A percentile compares a stretch with the other conserved stretches of the same genome.
phyloP scores from a whole-genome alignment of 176 grass and related monocot species.

The Puya raimondii region DNA sequence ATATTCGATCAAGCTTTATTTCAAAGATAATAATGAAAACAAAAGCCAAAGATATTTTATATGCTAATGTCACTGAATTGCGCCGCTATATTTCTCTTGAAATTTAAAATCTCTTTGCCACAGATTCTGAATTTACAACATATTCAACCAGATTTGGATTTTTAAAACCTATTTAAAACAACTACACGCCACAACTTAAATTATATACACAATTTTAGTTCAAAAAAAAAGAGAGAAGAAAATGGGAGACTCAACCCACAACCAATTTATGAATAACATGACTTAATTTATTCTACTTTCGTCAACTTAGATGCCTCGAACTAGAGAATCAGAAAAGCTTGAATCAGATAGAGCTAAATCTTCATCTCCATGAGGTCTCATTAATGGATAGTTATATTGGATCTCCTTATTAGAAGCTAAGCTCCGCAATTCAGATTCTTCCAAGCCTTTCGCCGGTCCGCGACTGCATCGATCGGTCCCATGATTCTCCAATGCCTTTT shows the following conservation, averaged over 20 bases:
- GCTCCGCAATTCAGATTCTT: conserved; percentile 19
- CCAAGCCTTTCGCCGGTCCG: conserved; percentile 30
- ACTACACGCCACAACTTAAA: background rate
- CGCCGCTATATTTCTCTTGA: too few relatives aligned
- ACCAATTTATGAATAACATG: too few relatives aligned
- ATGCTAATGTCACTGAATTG: too few relatives aligned
- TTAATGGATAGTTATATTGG: conserved; percentile 14
- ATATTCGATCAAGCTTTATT: too few relatives aligned
- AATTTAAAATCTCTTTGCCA: too few relatives aligned
- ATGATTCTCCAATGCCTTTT: conserved; percentile 46
- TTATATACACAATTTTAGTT: background rate
- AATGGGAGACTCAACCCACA: background rate
- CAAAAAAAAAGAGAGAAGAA: background rate
- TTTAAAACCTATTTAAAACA: background rate
- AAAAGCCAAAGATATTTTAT: too few relatives aligned
- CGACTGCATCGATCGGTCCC: conserved; percentile 17
- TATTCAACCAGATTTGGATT: background rate
- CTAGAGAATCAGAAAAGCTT: background rate
- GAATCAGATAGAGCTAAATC: conserved; percentile 1
- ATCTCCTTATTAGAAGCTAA: conserved; percentile 17
- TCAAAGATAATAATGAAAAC: too few relatives aligned
- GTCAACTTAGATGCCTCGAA: background rate
- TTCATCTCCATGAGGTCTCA: background rate
- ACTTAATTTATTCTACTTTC: too few relatives aligned
- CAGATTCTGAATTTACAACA: too few relatives aligned